Conservation (phyloP, 305 asterid genomes). For the Striga hermonthica region DNA sequence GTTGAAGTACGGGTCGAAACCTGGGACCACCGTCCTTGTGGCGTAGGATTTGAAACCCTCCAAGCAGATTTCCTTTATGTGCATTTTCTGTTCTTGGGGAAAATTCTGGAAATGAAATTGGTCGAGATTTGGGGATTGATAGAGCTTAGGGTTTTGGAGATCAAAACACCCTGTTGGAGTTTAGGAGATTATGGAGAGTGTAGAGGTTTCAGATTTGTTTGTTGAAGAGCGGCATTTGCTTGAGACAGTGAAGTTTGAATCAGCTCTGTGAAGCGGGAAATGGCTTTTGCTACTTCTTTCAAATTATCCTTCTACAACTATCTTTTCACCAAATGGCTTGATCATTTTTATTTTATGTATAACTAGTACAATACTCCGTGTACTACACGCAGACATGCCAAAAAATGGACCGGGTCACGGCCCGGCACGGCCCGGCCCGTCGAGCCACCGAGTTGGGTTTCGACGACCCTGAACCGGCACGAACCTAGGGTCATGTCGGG, state of each 20-base stretch:
- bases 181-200: conserved; percentile 14
- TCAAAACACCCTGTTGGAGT: conserved; percentile 28
- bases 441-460: no score
- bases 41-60: conserved; percentile 98
- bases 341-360: no score
- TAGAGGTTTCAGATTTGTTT: conserved; percentile 8
- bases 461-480: no score
- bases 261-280: conserved; percentile 33
- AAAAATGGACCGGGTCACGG: no score
- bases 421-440: no score
- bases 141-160: conserved; percentile 27
- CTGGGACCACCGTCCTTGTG: conserved; percentile 89
- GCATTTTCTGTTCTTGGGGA: conserved; percentile 40
- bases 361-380: no score
- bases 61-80: conserved; percentile 79
- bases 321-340: no score
- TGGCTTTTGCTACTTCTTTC: conserved; percentile 10
- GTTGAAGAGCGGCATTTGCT: neutral
- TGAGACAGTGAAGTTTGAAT: conserved; percentile 21
- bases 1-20: conserved; percentile 88
- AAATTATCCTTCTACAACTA: neutral
- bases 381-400: no score
- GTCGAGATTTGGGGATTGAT: conserved; percentile 18
- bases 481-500: no score
- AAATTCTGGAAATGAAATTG: conserved; percentile 19